These are phyloP conservation scores for Candida silvatica DNA, from an alignment of 805 yeast species.

Conservation along the genomic window DNA sequence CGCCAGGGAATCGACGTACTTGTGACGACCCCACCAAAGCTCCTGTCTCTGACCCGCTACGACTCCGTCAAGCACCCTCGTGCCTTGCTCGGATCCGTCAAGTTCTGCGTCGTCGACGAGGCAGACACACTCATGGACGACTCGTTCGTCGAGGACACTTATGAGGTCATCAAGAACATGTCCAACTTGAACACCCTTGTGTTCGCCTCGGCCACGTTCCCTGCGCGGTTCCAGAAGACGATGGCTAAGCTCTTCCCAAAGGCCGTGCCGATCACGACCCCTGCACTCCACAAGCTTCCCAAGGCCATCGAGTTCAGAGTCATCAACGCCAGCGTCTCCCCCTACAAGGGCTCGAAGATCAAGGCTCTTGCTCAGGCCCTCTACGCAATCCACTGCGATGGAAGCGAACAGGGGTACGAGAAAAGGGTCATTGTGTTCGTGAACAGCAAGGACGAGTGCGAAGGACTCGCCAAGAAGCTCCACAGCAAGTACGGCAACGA, in stretches of 20 bases:
- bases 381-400: constrained; percentile 78
- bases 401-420: constrained; percentile 65
- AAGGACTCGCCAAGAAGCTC: constrained; percentile 47
- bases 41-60: constrained; percentile 28
- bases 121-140: constrained; percentile 89
- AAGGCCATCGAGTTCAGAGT: constrained; percentile 61
- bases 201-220: constrained; percentile 87
- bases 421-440: constrained; percentile 83
- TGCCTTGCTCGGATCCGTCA: constrained; percentile 34
- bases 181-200: constrained; percentile 51
- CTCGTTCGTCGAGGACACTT: constrained; percentile 64
- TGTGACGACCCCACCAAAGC: constrained; percentile 79
- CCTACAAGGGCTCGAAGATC: constrained; percentile 76
- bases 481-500: constrained; percentile 42
- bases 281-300: constrained; percentile 81
- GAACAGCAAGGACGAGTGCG: constrained; percentile 60
- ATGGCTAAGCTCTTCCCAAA: constrained; percentile 55
- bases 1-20: constrained; percentile 62
- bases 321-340: constrained; percentile 68
- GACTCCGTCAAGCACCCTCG: constrained; percentile 24
- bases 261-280: constrained; percentile 62
- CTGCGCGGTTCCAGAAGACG: constrained; percentile 62
- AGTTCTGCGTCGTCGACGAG: constrained; percentile 75
- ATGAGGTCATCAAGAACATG: constrained; percentile 40
- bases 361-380: constrained; percentile 84